Conservation (phyloP, 208 protist genomes). For the Novymonas esmeraldas region DNA sequence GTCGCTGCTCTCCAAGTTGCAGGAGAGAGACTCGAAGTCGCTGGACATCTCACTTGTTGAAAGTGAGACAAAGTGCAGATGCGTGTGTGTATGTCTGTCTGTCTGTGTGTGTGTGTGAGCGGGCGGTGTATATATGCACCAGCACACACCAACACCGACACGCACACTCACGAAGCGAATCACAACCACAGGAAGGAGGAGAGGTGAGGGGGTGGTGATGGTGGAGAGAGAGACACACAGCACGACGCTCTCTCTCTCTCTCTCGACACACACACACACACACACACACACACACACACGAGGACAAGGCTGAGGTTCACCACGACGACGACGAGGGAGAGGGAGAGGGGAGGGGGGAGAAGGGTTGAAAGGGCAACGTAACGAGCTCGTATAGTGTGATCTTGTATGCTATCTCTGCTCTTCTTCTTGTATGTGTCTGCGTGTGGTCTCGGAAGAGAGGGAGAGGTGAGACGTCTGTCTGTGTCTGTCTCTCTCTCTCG, state of each 20-base stretch:
- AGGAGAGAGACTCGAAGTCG: constrained; percentile 32
- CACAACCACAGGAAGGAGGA: no score
- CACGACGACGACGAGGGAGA: neutral
- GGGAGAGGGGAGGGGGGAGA: neutral
- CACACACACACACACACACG: neutral
- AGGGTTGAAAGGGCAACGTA: neutral
- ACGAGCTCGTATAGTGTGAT: no score
- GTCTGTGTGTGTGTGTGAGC: neutral
- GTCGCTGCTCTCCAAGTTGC: constrained; percentile 10
- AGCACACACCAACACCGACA: neutral
- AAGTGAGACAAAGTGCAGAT: neutral
- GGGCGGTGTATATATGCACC: neutral
- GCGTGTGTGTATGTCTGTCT: neutral
- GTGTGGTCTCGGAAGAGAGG: no score
- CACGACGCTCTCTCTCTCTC: no score
- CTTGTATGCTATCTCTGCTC: no score
- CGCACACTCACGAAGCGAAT: neutral
- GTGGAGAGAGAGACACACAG: neutral
- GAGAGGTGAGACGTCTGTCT: no score
- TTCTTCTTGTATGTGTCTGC: no score
- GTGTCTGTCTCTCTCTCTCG: no score
- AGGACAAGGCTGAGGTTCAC: neutral
- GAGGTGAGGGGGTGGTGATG: neutral
- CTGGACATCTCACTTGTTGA: constrained; percentile 19
- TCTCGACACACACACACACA: neutral